phyloP scores from a whole-genome alignment of 23 red algal genomes.

The Gracilaria vermiculophylla region DNA sequence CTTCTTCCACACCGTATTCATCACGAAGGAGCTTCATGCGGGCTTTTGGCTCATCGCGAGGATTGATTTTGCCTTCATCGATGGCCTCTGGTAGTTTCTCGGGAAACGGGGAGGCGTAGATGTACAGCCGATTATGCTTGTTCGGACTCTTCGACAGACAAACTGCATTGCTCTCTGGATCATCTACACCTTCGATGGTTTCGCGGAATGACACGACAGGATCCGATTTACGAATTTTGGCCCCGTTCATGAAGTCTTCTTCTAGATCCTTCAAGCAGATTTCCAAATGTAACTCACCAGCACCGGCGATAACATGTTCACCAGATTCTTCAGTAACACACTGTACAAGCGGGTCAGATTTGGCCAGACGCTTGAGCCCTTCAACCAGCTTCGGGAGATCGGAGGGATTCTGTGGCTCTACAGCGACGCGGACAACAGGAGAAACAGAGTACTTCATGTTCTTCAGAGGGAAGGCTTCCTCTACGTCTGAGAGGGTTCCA shows the following conservation, averaged over 20 bases:
- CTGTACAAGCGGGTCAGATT: conserved; percentile 97
- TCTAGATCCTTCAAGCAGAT: conserved; percentile 99
- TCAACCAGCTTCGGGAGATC: conserved; percentile 98
- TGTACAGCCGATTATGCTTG: conserved; percentile 99
- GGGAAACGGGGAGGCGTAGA: conserved; percentile 94
- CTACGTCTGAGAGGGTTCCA: conserved; percentile 88
- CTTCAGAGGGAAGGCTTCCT: conserved; percentile 96
- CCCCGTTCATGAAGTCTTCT: conserved; percentile 99
- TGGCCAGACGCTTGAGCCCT: conserved; percentile 97
- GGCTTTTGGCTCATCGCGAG: conserved; percentile 94
- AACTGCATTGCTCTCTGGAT: conserved; percentile 76
- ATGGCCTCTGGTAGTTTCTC: conserved; percentile 86
- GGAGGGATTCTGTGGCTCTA: conserved; percentile 98
- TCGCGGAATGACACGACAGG: conserved; percentile 97
- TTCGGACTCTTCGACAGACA: conserved; percentile 98
- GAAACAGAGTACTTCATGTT: conserved; percentile 99
- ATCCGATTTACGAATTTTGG: conserved; percentile 90
- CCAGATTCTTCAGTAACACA: conserved; percentile 93
- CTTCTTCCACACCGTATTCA: conserved; percentile 92
- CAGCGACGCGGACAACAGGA: conserved; percentile 97
- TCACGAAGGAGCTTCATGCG: conserved; percentile 83
- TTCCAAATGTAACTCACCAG: conserved; percentile 95
- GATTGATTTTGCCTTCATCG: conserved; percentile 93
- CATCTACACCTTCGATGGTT: conserved; percentile 83
- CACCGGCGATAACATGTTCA: conserved; percentile 98